phyloP scores from a whole-genome alignment of 495 filamentous ascomycete species.

The Neurospora sp. region DNA sequence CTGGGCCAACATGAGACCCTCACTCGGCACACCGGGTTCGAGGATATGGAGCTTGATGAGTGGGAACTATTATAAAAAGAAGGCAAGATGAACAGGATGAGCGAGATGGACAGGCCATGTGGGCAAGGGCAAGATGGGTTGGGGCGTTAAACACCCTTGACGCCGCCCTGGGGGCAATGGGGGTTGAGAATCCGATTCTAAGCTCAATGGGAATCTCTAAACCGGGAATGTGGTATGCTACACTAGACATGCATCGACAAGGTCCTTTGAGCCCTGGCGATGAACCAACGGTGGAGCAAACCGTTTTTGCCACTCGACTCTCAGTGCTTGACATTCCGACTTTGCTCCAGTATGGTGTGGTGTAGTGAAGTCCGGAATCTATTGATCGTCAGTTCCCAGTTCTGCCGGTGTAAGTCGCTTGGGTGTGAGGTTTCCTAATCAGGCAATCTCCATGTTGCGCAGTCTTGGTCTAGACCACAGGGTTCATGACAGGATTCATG shows the following conservation, averaged over 20 bases:
- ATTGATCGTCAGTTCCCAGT: background rate
- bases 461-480: background rate
- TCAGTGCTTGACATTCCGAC: background rate
- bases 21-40: background rate
- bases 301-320: background rate
- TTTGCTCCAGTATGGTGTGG: background rate
- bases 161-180: background rate
- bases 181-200: background rate
- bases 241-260: background rate
- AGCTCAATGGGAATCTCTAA: background rate
- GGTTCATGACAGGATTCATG: background rate
- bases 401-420: background rate
- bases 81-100: background rate
- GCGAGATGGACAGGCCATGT: background rate
- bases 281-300: background rate
- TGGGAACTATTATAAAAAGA: background rate
- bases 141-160: background rate
- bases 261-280: background rate
- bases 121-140: background rate
- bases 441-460: background rate
- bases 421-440: background rate
- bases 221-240: background rate
- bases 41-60: background rate
- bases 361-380: background rate
- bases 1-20: background rate